Percentiles rank a stretch among this genome's conserved stretches.
These are phyloP conservation scores for Rhodotorula paludigena DNA, from an alignment of 768 basidiomycete species.

Conservation along the genomic window DNA sequence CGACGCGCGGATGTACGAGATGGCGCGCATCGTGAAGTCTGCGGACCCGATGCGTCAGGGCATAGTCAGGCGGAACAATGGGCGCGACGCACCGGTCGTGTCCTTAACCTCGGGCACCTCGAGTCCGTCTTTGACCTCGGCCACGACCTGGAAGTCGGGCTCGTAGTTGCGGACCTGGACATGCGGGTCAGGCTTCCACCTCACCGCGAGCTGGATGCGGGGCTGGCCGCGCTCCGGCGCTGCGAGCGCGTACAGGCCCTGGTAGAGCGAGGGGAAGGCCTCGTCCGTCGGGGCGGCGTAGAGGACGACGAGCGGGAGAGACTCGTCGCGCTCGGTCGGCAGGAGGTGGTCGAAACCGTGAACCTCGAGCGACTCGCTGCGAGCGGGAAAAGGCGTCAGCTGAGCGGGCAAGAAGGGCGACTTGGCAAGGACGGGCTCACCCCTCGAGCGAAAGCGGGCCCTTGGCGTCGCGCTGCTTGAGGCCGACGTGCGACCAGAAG, in stretches of 20 bases:
- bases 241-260: conserved; percentile 14
- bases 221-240: conserved; percentile 1
- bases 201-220: conserved; percentile 25
- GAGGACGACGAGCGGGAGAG: conserved; percentile 28
- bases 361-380: not conserved
- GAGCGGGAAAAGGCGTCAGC: not conserved
- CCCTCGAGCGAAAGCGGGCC: not conserved
- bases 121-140: not conserved
- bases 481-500: conserved; percentile 60
- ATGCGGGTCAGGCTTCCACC: conserved; percentile 13
- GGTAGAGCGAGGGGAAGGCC: conserved; percentile 16
- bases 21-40: conserved; percentile 5
- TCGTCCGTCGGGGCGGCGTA: conserved; percentile 26
- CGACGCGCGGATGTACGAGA: not conserved
- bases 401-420: no score
- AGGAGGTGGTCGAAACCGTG: conserved; percentile 17
- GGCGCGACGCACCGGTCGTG: not conserved
- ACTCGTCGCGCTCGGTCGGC: conserved; percentile 3
- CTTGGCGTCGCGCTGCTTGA: conserved; percentile 52
- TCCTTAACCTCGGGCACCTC: not conserved
- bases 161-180: not conserved
- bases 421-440: not conserved
- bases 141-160: not conserved
- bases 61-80: not conserved
- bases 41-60: not conserved